Conservation (phyloP, 768 basidiomycete genomes). For the Kwoniella sp. region DNA sequence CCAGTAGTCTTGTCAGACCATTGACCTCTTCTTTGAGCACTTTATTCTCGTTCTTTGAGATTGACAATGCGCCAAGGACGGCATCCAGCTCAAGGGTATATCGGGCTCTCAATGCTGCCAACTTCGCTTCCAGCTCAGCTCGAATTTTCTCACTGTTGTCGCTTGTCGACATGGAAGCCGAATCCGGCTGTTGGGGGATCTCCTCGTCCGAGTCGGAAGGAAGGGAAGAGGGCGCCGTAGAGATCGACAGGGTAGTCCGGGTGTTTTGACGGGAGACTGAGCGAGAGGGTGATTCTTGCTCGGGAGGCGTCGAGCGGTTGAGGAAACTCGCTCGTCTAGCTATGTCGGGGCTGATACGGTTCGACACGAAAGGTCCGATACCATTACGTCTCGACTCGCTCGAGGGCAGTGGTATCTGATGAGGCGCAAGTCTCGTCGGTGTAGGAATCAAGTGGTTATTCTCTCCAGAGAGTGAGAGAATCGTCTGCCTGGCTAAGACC, state of each 20-base stretch:
- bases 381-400: conserved; percentile 1
- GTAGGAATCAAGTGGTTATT: background rate
- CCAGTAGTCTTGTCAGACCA: conserved; percentile 7
- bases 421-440: background rate
- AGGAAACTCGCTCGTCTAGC: conserved; percentile 30
- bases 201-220: conserved; percentile 13
- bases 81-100: conserved; percentile 31
- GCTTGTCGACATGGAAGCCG: background rate
- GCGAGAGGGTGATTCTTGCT: conserved; percentile 12
- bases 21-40: conserved; percentile 21
- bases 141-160: background rate
- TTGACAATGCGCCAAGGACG: conserved; percentile 19
- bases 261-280: conserved; percentile 17
- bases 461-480: background rate
- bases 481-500: background rate
- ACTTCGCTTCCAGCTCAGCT: conserved; percentile 9
- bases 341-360: conserved; percentile 27
- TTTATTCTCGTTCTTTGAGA: conserved; percentile 15
- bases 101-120: conserved; percentile 9
- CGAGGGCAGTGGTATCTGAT: background rate
- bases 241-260: background rate
- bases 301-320: background rate
- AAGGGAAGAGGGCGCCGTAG: conserved; percentile 16
- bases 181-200: background rate
- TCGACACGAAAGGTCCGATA: conserved; percentile 16